Conservation (phyloP, 108 stramenopile genomes). For the Fragilariopsis cylindrus region DNA sequence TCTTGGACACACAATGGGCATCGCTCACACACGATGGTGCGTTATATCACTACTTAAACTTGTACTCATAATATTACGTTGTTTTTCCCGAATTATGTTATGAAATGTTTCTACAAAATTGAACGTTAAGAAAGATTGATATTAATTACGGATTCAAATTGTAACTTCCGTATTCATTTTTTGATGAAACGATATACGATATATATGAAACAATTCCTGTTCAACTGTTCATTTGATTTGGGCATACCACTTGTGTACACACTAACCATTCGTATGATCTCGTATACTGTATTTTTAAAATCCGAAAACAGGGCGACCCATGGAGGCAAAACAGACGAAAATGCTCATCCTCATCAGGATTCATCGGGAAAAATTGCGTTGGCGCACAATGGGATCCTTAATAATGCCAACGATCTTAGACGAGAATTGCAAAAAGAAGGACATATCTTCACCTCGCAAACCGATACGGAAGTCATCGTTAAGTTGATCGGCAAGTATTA, state of each 20-base stretch:
- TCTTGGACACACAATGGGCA: slow-evolving; percentile 83
- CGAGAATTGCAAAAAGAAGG: slow-evolving; percentile 81
- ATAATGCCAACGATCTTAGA: slow-evolving; percentile 92
- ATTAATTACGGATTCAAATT: no score
- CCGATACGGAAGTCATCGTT: slow-evolving; percentile 99
- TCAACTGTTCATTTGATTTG: background rate
- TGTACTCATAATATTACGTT: no score
- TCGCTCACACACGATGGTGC: slow-evolving; percentile 98
- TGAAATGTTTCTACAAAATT: no score
- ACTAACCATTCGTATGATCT: no score
- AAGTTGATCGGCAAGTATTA: slow-evolving; percentile 90
- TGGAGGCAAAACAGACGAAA: slow-evolving; percentile 97
- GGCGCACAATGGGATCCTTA: slow-evolving; percentile 99
- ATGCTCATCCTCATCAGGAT: slow-evolving; percentile 99
- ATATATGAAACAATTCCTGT: background rate
- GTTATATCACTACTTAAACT: background rate
- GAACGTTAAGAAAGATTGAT: no score
- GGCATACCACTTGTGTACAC: no score
- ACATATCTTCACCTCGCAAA: slow-evolving; percentile 89
- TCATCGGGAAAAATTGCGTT: slow-evolving; percentile 92
- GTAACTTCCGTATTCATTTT: no score
- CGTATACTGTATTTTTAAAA: background rate
- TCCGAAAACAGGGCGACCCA: slow-evolving; percentile 75
- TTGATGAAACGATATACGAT: no score
- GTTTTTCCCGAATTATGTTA: no score